phyloP scores from a whole-genome alignment of 2,329 filamentous ascomycete genomes.

The Penicillium sp. region DNA sequence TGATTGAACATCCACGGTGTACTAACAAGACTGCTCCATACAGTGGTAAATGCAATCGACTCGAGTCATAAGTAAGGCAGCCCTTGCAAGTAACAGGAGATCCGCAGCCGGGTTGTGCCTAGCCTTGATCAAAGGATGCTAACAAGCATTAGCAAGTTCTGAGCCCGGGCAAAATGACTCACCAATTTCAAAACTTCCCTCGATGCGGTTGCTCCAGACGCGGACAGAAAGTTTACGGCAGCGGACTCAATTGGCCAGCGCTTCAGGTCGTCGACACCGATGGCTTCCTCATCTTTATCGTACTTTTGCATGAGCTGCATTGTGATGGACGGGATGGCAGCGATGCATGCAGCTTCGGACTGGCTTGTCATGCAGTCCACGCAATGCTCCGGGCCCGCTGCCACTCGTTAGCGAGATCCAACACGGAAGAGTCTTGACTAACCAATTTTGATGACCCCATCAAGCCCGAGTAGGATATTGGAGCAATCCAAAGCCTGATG shows the following conservation, averaged over 20 bases:
- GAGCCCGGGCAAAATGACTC: not conserved
- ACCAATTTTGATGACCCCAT: conserved; percentile 30
- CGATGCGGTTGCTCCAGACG: conserved; percentile 1
- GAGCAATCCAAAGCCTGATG: conserved; percentile 26
- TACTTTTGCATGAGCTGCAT: conserved; percentile 37
- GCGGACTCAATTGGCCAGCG: conserved; percentile 7
- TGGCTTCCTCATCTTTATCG: conserved; percentile 29
- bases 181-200: not conserved
- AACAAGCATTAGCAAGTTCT: conserved; percentile 9
- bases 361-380: not conserved
- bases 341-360: not conserved
- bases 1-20: not conserved
- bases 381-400: not conserved
- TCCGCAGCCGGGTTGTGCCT: not conserved
- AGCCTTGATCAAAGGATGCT: conserved; percentile 6
- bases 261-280: conserved; percentile 28
- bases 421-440: not conserved
- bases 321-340: conserved; percentile 23
- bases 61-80: not conserved
- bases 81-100: conserved; percentile 7
- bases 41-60: not conserved
- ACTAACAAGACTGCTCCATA: not conserved
- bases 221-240: conserved; percentile 1
- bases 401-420: conserved; percentile 1
- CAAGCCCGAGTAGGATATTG: conserved; percentile 27